Conservation (phyloP, 148 eudicot genomes). For the Silene conica region DNA sequence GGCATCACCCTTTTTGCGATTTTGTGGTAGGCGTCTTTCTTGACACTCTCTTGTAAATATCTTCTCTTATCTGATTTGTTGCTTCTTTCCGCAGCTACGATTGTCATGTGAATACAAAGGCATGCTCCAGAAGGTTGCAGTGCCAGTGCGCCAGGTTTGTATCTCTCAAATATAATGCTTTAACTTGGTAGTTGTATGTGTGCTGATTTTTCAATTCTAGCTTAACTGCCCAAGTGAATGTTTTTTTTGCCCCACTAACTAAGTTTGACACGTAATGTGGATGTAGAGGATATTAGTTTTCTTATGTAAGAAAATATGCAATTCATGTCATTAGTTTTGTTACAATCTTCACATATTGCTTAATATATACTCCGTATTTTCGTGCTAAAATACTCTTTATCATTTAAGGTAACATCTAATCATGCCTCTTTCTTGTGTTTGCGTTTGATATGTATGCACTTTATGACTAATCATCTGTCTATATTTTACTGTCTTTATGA, state of each 20-base stretch:
- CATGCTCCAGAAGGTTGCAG: slow-evolving; percentile 75
- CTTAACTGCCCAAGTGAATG: too few relatives aligned
- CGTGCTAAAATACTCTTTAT: neutral
- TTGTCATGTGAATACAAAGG: slow-evolving; percentile 69
- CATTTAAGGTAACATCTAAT: neutral
- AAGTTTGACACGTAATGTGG: too few relatives aligned
- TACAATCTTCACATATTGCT: neutral
- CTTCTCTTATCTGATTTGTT: neutral
- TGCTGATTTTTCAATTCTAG: too few relatives aligned
- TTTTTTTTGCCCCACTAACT: too few relatives aligned
- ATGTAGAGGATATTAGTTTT: neutral
- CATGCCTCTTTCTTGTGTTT: neutral
- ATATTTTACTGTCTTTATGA: neutral
- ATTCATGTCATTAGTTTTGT: neutral
- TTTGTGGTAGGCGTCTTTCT: neutral
- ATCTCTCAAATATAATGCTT: neutral
- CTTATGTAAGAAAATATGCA: neutral
- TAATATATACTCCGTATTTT: neutral
- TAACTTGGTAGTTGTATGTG: too few relatives aligned
- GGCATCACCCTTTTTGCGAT: neutral
- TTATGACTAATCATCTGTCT: neutral
- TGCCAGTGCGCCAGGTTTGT: slow-evolving; percentile 76
- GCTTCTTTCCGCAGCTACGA: slow-evolving; percentile 52
- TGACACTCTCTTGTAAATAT: neutral
- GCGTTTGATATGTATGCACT: neutral